A percentile compares a stretch with the other conserved stretches of the same genome.
Conservation (phyloP, 2,329 filamentous ascomycete genomes). For the Stachybotrys chlorohalonatus region DNA sequence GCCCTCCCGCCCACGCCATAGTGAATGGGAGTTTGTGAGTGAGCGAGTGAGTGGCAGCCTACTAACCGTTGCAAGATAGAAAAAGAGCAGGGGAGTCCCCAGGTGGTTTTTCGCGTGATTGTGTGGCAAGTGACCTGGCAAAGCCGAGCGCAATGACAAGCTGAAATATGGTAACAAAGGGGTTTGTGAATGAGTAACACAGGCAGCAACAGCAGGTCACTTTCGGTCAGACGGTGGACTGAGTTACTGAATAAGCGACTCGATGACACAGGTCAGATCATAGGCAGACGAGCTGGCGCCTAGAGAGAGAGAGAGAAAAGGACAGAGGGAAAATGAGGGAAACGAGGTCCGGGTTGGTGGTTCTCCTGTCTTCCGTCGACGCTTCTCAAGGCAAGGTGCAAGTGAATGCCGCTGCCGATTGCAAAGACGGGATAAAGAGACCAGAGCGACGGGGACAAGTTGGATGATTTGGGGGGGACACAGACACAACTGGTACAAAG, state of each 20-base stretch:
- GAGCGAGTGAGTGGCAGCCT: constrained; percentile 14
- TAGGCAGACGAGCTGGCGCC: constrained; percentile 5
- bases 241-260: not conserved
- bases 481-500: constrained; percentile 6
- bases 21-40: constrained; percentile 21
- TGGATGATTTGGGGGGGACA: constrained; percentile 3
- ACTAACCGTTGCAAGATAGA: not conserved
- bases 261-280: not conserved
- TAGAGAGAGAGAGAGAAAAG: constrained; percentile 4
- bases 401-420: constrained; percentile 38
- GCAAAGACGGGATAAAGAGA: not conserved
- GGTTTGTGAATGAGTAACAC: not conserved
- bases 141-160: not conserved
- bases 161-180: not conserved
- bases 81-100: not conserved
- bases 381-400: constrained; percentile 30
- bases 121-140: not conserved
- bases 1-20: not conserved
- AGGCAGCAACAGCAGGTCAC: not conserved
- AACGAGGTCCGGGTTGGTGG: not conserved
- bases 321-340: too few species aligned
- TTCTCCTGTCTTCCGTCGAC: constrained; percentile 11
- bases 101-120: not conserved
- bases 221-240: not conserved
- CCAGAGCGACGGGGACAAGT: constrained; percentile 2